Evolutionary conservation across 257 asterid species (phyloP).

Genomic region (Verbena officinalis): DNA sequence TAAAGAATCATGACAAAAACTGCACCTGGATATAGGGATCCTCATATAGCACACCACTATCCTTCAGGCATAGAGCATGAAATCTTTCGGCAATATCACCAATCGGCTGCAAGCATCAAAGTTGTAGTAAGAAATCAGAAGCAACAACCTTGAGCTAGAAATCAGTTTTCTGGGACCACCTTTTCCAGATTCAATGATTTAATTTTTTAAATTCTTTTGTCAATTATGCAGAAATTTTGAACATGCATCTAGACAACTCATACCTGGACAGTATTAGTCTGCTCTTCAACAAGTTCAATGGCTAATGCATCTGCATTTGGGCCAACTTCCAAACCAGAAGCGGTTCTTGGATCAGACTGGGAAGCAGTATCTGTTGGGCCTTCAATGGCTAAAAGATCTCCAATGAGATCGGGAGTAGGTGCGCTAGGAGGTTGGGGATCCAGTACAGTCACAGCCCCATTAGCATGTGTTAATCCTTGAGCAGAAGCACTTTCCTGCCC

Average conservation of each 20-base stretch:
- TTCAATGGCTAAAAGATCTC: slow-evolving; percentile 87
- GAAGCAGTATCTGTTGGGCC: slow-evolving; percentile 57
- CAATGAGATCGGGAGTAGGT: slow-evolving; percentile 81
- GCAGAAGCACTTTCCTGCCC: slow-evolving; percentile 60
- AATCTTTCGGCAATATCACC: slow-evolving; percentile 87
- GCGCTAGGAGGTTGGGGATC: slow-evolving; percentile 75
- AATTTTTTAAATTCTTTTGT: slow-evolving; percentile 1
- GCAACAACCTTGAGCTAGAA: slow-evolving; percentile 11
- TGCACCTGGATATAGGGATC: slow-evolving; percentile 89
- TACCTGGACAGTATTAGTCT: slow-evolving; percentile 73
- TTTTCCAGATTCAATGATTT: neutral
- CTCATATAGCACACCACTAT: slow-evolving; percentile 92
- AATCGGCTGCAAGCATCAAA: slow-evolving; percentile 67
- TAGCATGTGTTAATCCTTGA: slow-evolving; percentile 55
- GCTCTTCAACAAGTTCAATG: slow-evolving; percentile 76
- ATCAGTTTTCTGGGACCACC: neutral
- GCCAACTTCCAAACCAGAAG: slow-evolving; percentile 49
- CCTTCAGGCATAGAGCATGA: slow-evolving; percentile 80
- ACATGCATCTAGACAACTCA: slow-evolving; percentile 28
- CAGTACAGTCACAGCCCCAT: slow-evolving; percentile 72
- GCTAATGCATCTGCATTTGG: slow-evolving; percentile 67
- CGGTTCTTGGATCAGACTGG: slow-evolving; percentile 50
- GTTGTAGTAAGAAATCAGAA: slow-evolving; percentile 27
- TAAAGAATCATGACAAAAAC: slow-evolving; percentile 19
- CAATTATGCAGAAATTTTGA: slow-evolving; percentile 1